Base-by-base conservation (phyloP, 768 basidiomycete species). In the Panus rudis region DNA sequence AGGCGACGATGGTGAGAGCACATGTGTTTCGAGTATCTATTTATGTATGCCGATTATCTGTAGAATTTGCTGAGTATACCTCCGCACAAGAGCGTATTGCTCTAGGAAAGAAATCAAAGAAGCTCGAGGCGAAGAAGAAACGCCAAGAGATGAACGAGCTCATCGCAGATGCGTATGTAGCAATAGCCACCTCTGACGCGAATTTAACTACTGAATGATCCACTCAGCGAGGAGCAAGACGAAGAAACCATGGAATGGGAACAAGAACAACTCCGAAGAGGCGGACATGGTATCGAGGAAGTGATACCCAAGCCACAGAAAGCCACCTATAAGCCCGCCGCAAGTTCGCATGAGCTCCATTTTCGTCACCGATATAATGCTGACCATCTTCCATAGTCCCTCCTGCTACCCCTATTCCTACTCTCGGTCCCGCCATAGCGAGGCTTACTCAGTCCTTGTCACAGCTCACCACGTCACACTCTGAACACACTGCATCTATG, bases 181-280 rank as follows among this genome's bases (percentile, higher is more conserved):
- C 17, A 4, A 33, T 20, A 41, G 7, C 19, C 10, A 8, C 1
- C 21, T 27, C 21, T 21, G 48, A 24, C 31, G 11, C 34, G 39
- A 47, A 41, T 48, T 37, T 45, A 19, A n/a, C 6, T 35, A 30
- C 33, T 45, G 30, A 39, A 11, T 19, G 31, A 6, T 17, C 6
- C 19, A 23, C 24, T 19, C 42, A 87, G 84, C 4, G 83, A 79
- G 40, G 89, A 90, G 40, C 77, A 82, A 43, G 90, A 91, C 46
- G 89, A 92, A 58, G 89, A 92, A 57, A 78, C 83, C 0, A 68
- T 72, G 8, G 84, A 91, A 62, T 92, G 90, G 90, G 88, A 91
- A 54, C 75, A 76, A 47, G 85, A 84, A 43, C 90, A 92, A 53
- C 65, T 90, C 21, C 79, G 85, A 20, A 72, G 90, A 43, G 85